Evolutionary conservation across 2,329 filamentous ascomycete genomes (phyloP), one percentile per base, ranked within the genome.

Genomic region (Pseudogymnoascus sp.): DNA sequence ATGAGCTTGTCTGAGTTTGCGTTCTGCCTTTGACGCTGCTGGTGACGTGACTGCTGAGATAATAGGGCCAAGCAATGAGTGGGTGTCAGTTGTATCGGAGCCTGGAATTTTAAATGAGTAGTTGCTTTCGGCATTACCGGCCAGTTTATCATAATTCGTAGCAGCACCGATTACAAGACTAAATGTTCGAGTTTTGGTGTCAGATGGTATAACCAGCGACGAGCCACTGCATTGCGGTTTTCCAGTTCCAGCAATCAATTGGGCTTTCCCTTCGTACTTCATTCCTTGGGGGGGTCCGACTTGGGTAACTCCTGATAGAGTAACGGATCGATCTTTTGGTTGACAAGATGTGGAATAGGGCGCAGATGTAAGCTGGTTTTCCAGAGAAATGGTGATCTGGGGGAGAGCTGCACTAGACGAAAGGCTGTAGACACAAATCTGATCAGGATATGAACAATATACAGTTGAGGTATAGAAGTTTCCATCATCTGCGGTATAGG

Each of bases 61-160:
- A 1, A 69, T 61, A 0, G 68, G 47, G 0, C 66, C 71, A 1
- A 81, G 80, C 2, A 47, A 16, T n/a, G 41, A 47, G 7, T 47
- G 41, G 78, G 41, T 47, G 14, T 47, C 41, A 28, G 3, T 28
- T 47, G 41, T 47, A 28, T 47, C 41, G 9, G 22, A 47, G 6
- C 41, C 41, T 47, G 22, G 22, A 47, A 47, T 47, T 47, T 12
- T 14, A 47, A 47, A 47, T 28, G 41, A 28, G 22, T 75, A 83
- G 9, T 70, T 66, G 61, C 66, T 67, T 14, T 71, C 72, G 0
- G 72, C 69, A 54, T 75, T 79, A 1, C 81, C 81, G 34, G 78
- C 76, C 3, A 71, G 76, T 60, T 77, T 70, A 57, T 83, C 78
- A 60, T 79, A 84, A 62, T 82, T 74, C 1, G 79, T 81, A 6